Evolutionary conservation across 768 basidiomycete species (phyloP).

Genomic region (Podaxis rugospora): DNA sequence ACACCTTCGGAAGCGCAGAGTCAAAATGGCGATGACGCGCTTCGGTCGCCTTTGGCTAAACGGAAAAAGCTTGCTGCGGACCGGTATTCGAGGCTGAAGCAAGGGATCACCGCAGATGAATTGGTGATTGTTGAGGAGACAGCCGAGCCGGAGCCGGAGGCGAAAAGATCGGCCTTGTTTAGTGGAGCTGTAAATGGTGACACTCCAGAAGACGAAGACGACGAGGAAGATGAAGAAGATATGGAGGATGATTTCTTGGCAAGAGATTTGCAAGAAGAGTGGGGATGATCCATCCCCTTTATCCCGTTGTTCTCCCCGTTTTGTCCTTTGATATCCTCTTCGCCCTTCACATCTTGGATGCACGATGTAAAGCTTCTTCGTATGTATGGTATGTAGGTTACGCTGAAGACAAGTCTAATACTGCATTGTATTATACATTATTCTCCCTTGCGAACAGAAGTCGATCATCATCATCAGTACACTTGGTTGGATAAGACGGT

Average conservation of each 20-base stretch:
- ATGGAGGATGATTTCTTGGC: constrained; percentile 79
- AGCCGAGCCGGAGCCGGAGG: constrained; percentile 15
- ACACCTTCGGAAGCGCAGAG: constrained; percentile 56
- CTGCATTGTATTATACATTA: neutral
- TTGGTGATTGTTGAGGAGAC: constrained; percentile 21
- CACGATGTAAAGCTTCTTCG: constrained; percentile 3
- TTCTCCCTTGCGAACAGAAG: neutral
- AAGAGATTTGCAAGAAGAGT: constrained; percentile 73
- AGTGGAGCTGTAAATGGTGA: constrained; percentile 14
- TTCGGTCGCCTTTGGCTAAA: constrained; percentile 73
- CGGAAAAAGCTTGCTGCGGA: constrained; percentile 72
- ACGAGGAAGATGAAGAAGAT: constrained; percentile 44
- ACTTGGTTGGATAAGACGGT: neutral
- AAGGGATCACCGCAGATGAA: constrained; percentile 56
- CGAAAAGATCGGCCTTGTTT: constrained; percentile 11
- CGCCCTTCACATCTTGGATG: constrained; percentile 4
- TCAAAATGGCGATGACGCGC: constrained; percentile 31
- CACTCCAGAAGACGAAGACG: constrained; percentile 31
- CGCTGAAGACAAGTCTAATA: constrained; percentile 5
- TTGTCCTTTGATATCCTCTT: constrained; percentile 10
- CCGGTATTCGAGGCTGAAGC: constrained; percentile 66
- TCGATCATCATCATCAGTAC: neutral
- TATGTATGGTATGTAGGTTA: constrained; percentile 10
- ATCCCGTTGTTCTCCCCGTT: constrained; percentile 8
- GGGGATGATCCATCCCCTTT: constrained; percentile 45